Base-by-base conservation (phyloP, 73 alveolate species). In the Paramecium caudatum region DNA sequence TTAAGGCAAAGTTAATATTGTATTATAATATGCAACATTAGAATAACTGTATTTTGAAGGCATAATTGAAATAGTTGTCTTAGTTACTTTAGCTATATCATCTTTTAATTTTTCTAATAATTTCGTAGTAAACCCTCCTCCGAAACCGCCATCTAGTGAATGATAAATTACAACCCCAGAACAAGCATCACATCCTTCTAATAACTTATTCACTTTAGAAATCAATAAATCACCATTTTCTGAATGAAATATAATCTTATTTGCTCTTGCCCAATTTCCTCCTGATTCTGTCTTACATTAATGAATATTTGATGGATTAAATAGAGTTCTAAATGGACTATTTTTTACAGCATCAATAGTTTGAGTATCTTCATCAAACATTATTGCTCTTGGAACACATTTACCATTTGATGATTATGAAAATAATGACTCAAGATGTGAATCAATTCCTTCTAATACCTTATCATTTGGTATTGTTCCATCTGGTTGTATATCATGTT, bases 271-370 rank as follows among this genome's bases (percentile, higher is more conserved):
- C 80, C 80, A 55, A 55, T 10, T 10, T 55, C 80, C 80, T 55
- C 80, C 80, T 23, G 80, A 55, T 55, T 55, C 80, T 23, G 12
- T 0, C 30, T 55, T 7, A 25, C 80, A 55, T 55, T 55, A 21
- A 55, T 55, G 80, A 27, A 55, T 21, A 23, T 55, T 10, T 13
- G 80, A 55, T 32, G 48, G 83, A 23, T n/a, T n/a, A n/a, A 33
- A 65, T 63, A 21, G 91, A 82, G 90, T 82, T 92, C 62, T 93
- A 87, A 34, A 68, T 62, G 43, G 93, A 92, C 82, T 88, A 70
- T 61, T 93, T 92, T 33, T 81, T 80, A 33, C 85, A 33, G n/a
- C 63, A 78, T 36, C 90, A 87, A 68, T 92, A 61, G 84, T 80
- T 82, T 16, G 69, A 43, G 46, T 86, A 48, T 32, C 96, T 91